A percentile compares a stretch with the other conserved stretches of the same genome.
These are phyloP conservation scores for Sphagnum tenellum DNA, from an alignment of 225 moss, liverwort and hornwort genomes.

Conservation along the genomic window DNA sequence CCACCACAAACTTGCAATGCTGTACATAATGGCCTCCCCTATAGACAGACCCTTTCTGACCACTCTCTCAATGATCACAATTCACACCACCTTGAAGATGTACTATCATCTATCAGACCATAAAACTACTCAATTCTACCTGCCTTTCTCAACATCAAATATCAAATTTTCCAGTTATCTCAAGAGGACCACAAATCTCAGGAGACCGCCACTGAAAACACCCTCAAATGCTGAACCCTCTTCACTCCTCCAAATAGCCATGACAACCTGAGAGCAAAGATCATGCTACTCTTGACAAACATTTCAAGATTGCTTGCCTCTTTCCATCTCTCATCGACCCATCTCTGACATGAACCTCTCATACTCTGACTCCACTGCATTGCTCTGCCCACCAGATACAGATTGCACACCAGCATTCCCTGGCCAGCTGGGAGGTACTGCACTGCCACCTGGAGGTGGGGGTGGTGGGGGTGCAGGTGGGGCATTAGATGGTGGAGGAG, in stretches of 20 bases:
- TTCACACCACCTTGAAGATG: too few relatives aligned
- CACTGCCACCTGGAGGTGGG: constrained; percentile 50
- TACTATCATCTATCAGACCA: too few relatives aligned
- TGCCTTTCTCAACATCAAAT: too few relatives aligned
- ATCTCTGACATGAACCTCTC: constrained; percentile 99
- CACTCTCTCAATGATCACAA: too few relatives aligned
- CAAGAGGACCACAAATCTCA: too few relatives aligned
- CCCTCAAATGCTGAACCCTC: background rate
- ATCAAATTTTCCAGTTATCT: too few relatives aligned
- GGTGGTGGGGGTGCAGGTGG: constrained; percentile 77
- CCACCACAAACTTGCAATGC: too few relatives aligned
- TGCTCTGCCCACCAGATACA: constrained; percentile 50
- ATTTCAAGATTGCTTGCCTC: constrained; percentile 14
- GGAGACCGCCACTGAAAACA: background rate
- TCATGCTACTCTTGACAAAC: constrained; percentile 10
- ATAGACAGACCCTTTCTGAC: too few relatives aligned
- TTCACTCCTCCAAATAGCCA: too few relatives aligned
- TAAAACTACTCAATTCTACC: too few relatives aligned
- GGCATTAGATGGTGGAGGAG: constrained; percentile 72
- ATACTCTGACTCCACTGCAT: constrained; percentile 94
- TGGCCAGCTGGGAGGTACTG: constrained; percentile 74
- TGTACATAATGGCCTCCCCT: too few relatives aligned
- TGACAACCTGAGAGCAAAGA: background rate
- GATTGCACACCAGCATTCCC: constrained; percentile 39
- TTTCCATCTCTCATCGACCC: constrained; percentile 51